Conservation (phyloP, 331 rosid species). For the Phaseolus coccineus region DNA sequence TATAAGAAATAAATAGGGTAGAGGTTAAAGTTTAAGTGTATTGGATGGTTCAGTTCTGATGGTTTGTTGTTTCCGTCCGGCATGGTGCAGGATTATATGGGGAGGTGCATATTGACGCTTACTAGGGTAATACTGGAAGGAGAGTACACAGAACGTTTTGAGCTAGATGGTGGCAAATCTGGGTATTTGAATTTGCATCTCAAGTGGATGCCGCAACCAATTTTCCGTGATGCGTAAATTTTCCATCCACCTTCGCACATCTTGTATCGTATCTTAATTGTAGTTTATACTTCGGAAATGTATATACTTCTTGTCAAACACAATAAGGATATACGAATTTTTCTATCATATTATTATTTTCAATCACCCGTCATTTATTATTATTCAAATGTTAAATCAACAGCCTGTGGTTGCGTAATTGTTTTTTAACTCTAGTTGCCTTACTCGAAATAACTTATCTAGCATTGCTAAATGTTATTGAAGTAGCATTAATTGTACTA, state of each 20-base stretch:
- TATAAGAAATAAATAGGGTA: background rate
- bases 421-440: background rate
- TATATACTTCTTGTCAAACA: slow-evolving; percentile 51
- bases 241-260: slow-evolving; percentile 11
- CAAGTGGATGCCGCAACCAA: slow-evolving; percentile 91
- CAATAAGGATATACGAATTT: slow-evolving; percentile 25
- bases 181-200: slow-evolving; percentile 85
- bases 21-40: background rate
- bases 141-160: slow-evolving; percentile 76
- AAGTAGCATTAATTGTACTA: background rate
- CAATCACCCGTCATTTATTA: background rate
- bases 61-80: background rate
- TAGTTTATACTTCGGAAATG: slow-evolving; percentile 34
- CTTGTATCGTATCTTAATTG: slow-evolving; percentile 36
- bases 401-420: background rate
- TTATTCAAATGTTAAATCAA: background rate
- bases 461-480: background rate
- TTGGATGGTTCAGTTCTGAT: slow-evolving; percentile 26
- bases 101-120: slow-evolving; percentile 90
- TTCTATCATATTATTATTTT: background rate
- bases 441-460: background rate
- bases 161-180: slow-evolving; percentile 84
- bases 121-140: slow-evolving; percentile 90
- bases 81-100: slow-evolving; percentile 80
- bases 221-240: slow-evolving; percentile 78